These are phyloP conservation scores for Solanum bulbocastanum DNA, from an alignment of 257 asterid genomes.

Conservation along the genomic window DNA sequence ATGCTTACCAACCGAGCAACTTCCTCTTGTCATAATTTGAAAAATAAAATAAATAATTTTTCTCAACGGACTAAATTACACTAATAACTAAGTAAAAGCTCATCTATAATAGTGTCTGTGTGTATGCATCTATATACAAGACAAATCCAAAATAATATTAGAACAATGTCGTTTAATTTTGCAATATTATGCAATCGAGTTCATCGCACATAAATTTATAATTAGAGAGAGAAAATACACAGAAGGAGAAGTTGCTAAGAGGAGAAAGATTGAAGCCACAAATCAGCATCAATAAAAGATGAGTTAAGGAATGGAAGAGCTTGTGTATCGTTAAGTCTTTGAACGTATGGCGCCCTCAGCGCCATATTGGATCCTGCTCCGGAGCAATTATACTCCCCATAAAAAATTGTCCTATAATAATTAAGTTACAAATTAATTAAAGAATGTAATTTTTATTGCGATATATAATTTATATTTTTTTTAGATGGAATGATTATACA, in stretches of 20 bases:
- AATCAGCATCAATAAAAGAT: conserved; percentile 69
- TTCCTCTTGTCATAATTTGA: neutral
- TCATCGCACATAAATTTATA: neutral
- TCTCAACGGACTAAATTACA: neutral
- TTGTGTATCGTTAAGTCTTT: conserved; percentile 62
- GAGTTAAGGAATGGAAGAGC: conserved; percentile 45
- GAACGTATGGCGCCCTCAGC: conserved; percentile 49
- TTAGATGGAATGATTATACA: neutral
- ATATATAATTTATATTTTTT: neutral
- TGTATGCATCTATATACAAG: neutral
- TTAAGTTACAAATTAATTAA: no score
- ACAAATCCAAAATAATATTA: neutral
- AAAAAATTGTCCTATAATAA: conserved; percentile 42
- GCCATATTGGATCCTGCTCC: conserved; percentile 65
- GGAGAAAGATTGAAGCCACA: conserved; percentile 36
- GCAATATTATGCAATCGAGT: neutral
- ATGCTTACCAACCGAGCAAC: no score
- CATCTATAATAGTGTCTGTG: no score
- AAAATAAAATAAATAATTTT: neutral
- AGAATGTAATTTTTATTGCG: no score
- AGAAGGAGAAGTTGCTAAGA: neutral
- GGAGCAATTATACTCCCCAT: conserved; percentile 76
- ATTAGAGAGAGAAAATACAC: neutral
- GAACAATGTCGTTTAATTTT: neutral
- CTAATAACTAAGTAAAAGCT: no score